Evolutionary conservation across 306 rosid genomes (phyloP).

Genomic region (Vigna unguiculata): DNA sequence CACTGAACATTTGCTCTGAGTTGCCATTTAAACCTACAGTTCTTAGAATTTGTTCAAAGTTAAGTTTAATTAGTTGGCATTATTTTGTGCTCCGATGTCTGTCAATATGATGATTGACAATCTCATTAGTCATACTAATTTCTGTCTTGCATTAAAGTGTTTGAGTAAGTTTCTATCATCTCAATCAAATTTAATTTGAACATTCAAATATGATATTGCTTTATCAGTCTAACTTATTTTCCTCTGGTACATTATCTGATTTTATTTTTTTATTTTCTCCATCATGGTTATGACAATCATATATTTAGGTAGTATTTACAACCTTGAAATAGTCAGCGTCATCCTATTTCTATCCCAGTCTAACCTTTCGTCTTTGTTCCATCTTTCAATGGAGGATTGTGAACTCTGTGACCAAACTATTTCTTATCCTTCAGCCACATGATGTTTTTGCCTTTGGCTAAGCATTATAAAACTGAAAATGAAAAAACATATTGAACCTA

Average conservation of each 20-base stretch:
- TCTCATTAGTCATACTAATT: constrained; percentile 29
- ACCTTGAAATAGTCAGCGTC: neutral
- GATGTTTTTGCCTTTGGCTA: neutral
- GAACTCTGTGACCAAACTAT: neutral
- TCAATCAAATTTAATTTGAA: neutral
- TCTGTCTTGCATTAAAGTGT: constrained; percentile 1
- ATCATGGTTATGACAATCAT: neutral
- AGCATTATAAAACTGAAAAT: neutral
- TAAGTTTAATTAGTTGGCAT: constrained; percentile 10
- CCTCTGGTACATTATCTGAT: neutral
- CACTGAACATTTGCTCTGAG: constrained; percentile 8
- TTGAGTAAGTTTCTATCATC: constrained; percentile 8
- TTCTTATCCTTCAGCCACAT: constrained; percentile 1
- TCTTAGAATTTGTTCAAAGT: constrained; percentile 22
- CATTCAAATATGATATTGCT: neutral
- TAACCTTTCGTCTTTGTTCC: neutral
- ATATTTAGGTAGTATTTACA: neutral
- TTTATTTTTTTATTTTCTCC: neutral
- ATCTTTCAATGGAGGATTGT: neutral
- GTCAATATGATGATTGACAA: constrained; percentile 22
- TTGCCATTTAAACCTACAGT: constrained; percentile 17
- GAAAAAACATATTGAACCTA: neutral
- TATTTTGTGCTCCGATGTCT: constrained; percentile 14
- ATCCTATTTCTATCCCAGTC: neutral
- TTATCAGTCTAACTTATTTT: neutral